Percentiles rank a stretch among this genome's conserved stretches.
Conservation (phyloP, 139 green algal genomes). For the Zygnema circumcarinatum region DNA sequence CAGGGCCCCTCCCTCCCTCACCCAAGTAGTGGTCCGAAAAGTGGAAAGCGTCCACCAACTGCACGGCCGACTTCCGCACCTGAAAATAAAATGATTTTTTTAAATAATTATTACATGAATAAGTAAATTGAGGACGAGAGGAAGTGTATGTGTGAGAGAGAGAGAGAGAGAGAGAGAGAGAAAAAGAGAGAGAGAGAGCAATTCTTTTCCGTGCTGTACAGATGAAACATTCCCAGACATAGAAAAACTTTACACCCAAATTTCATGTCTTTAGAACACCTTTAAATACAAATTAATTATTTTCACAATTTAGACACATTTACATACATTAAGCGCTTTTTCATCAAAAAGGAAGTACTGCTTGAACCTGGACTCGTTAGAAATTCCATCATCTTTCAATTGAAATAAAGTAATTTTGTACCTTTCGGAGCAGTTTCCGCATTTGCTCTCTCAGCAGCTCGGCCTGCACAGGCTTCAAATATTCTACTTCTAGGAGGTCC, state of each 20-base stretch:
- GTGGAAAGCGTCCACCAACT: slow-evolving; percentile 36
- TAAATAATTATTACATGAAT: neutral
- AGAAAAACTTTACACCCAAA: no score
- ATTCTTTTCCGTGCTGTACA: no score
- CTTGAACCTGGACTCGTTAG: no score
- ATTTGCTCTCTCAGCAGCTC: neutral
- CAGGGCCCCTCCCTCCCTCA: no score
- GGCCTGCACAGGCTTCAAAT: neutral
- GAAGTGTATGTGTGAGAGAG: neutral
- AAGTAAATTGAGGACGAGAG: neutral
- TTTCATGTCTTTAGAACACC: no score
- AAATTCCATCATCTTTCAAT: no score
- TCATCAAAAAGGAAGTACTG: no score
- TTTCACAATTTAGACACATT: no score
- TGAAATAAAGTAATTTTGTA: no score
- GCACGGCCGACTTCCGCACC: slow-evolving; percentile 26
- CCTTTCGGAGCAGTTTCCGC: neutral
- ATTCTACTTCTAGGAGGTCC: slow-evolving; percentile 7
- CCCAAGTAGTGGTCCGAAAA: slow-evolving; percentile 45
- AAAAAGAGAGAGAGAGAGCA: neutral
- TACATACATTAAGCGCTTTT: no score
- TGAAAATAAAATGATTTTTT: slow-evolving; percentile 10
- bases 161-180: neutral
- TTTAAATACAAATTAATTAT: no score
- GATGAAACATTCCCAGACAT: no score